Conservation (phyloP, 768 basidiomycete genomes). For the Suillus hirtellus region DNA sequence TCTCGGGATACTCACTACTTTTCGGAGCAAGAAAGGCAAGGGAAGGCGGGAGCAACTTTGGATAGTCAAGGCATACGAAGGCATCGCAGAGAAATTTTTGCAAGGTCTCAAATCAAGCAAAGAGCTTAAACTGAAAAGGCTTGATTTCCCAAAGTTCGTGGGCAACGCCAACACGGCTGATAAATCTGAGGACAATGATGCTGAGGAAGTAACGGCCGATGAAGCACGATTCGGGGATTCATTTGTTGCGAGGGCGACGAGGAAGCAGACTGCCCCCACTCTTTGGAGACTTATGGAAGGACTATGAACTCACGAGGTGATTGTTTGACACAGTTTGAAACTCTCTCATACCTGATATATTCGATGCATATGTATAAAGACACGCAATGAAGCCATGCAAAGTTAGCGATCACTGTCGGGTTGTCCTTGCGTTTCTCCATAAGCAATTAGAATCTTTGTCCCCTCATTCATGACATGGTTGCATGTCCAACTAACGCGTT, state of each 20-base stretch:
- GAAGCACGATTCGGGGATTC: conserved; percentile 26
- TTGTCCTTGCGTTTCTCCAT: background rate
- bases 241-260: conserved; percentile 46
- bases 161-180: background rate
- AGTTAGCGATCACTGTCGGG: background rate
- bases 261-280: conserved; percentile 69
- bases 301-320: background rate
- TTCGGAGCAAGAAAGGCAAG: conserved; percentile 53
- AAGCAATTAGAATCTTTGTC: background rate
- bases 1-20: conserved; percentile 82
- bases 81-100: conserved; percentile 47
- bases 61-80: conserved; percentile 45
- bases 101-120: conserved; percentile 56
- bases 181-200: conserved; percentile 18
- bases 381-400: background rate
- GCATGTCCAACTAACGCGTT: background rate
- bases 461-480: background rate
- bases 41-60: conserved; percentile 63
- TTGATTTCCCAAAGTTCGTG: conserved; percentile 21
- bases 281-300: conserved; percentile 60
- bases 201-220: conserved; percentile 12
- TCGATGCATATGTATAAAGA: background rate
- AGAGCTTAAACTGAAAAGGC: conserved; percentile 52
- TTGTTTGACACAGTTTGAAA: background rate
- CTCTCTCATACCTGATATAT: background rate